Evolutionary conservation across 352 stramenopile genomes (phyloP).

Genomic region (Pilasporangium apinafurcum): DNA sequence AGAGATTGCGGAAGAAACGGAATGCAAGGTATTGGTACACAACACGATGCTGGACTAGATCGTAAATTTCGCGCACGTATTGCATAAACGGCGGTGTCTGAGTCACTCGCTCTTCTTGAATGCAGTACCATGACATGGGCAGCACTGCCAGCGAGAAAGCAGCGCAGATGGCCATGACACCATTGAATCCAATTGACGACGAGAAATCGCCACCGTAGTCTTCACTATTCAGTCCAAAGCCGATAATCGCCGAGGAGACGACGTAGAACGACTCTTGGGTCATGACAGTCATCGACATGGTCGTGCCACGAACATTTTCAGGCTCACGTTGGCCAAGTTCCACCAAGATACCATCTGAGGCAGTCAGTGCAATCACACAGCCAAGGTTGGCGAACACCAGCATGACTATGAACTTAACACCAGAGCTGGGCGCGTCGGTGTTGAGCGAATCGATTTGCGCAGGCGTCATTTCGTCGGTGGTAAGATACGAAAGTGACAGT

Average conservation of each 20-base stretch:
- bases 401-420: constrained; percentile 20
- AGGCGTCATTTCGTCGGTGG: constrained; percentile 1
- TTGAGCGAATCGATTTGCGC: constrained; percentile 9
- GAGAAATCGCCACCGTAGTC: constrained; percentile 10
- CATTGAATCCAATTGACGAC: constrained; percentile 13
- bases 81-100: no score
- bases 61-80: no score
- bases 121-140: constrained; percentile 7
- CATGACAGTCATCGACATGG: constrained; percentile 6
- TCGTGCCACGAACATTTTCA: constrained; percentile 1
- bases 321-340: constrained; percentile 23
- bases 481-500: constrained; percentile 1
- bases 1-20: constrained; percentile 54
- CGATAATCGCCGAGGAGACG: constrained; percentile 3
- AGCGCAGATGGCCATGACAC: constrained; percentile 4
- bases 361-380: constrained; percentile 45
- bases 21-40: constrained; percentile 52
- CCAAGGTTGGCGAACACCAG: constrained; percentile 46
- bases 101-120: no score
- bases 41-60: constrained; percentile 45
- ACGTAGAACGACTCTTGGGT: constrained; percentile 6
- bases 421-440: constrained; percentile 8
- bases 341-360: constrained; percentile 34
- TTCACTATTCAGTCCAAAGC: constrained; percentile 10
- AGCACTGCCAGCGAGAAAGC: not conserved